These are phyloP conservation scores for Xanthoconium purpureum DNA, from an alignment of 768 basidiomycete genomes.

Conservation along the genomic window DNA sequence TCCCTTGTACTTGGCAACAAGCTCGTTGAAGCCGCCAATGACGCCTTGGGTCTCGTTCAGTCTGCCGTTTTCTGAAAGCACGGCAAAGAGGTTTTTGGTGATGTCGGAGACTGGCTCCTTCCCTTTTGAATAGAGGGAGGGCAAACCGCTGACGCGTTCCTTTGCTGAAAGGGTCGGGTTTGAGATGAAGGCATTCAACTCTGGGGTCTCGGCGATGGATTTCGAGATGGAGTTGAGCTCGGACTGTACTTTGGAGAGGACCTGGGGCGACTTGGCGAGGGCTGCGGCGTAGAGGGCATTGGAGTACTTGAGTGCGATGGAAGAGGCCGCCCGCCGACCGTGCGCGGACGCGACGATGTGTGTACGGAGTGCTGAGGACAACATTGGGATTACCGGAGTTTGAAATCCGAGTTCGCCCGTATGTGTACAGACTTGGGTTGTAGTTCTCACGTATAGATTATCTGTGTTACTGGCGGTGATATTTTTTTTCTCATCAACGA, in stretches of 20 bases:
- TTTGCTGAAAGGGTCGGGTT: constrained; percentile 89
- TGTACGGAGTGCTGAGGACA: constrained; percentile 55
- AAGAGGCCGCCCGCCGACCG: constrained; percentile 66
- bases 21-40: constrained; percentile 87
- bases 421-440: background rate
- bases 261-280: constrained; percentile 76
- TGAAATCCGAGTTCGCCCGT: constrained; percentile 1
- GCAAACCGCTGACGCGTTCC: constrained; percentile 70
- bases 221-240: constrained; percentile 74
- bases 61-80: constrained; percentile 92
- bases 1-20: constrained; percentile 86
- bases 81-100: constrained; percentile 86
- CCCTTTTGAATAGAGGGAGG: constrained; percentile 63
- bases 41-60: constrained; percentile 81
- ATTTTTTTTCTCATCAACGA: constrained; percentile 5
- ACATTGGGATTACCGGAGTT: constrained; percentile 38
- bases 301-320: constrained; percentile 81
- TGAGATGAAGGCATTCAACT: constrained; percentile 66
- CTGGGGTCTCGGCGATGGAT: constrained; percentile 63
- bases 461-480: too few species aligned
- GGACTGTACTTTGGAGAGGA: constrained; percentile 79
- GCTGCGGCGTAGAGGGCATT: constrained; percentile 80
- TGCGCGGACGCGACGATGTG: constrained; percentile 38
- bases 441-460: constrained; percentile 1
- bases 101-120: constrained; percentile 79